These are phyloP conservation scores for Toxoplasma gondii DNA, from an alignment of 169 alveolate genomes.

Conservation along the genomic window DNA sequence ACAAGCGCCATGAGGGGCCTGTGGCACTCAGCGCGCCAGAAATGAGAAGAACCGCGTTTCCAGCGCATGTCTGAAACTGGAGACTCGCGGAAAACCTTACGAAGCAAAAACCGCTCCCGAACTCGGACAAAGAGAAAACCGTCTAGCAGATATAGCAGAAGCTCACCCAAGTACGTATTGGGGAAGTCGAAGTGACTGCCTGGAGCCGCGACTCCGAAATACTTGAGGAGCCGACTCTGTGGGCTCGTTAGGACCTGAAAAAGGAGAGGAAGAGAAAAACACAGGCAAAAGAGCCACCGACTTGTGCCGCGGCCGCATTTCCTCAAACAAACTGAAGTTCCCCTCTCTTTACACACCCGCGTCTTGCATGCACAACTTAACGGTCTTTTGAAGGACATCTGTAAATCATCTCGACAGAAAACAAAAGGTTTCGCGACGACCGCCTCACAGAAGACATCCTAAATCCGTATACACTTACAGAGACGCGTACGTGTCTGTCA, in stretches of 20 bases:
- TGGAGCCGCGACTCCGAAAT: neutral
- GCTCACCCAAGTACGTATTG: slow-evolving; percentile 4
- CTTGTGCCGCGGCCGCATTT: neutral
- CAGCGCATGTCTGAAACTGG: too few species aligned
- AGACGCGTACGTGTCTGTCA: too few species aligned
- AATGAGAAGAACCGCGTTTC: too few species aligned
- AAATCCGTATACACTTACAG: neutral
- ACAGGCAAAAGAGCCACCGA: neutral
- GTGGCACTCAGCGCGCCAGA: too few species aligned
- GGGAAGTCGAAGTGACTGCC: slow-evolving; percentile 21
- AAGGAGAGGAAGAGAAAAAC: neutral
- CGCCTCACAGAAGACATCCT: too few species aligned
- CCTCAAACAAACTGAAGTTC: neutral
- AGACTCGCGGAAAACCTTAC: neutral
- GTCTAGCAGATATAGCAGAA: neutral
- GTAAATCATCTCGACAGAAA: neutral
- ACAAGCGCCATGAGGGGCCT: too few species aligned
- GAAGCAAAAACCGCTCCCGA: neutral
- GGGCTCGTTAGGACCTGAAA: slow-evolving; percentile 24
- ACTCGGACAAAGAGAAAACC: neutral
- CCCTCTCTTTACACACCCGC: neutral
- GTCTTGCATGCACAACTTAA: neutral
- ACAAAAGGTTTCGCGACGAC: too few species aligned
- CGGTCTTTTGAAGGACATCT: neutral
- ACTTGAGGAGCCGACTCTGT: neutral